Evolutionary conservation across 2,329 filamentous ascomycete genomes (phyloP).

Genomic region (Alternaria arbusti): DNA sequence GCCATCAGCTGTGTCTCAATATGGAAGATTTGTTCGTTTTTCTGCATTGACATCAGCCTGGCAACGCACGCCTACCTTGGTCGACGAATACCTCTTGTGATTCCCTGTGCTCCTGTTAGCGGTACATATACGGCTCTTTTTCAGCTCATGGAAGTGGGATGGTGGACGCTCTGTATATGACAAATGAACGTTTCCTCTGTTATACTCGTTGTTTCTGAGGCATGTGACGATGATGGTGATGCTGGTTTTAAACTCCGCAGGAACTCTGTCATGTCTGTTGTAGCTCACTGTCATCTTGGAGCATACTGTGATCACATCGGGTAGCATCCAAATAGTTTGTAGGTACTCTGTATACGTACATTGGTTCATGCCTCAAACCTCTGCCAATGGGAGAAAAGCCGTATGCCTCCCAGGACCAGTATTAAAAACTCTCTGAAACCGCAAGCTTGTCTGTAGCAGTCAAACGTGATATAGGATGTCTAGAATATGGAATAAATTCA

Average conservation of each 20-base stretch:
- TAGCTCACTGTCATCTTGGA: background rate
- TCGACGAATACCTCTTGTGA: conserved; percentile 20
- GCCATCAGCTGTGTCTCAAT: conserved; percentile 50
- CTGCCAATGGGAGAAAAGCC: background rate
- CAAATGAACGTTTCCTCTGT: conserved; percentile 17
- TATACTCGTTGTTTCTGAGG: background rate
- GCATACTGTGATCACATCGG: background rate
- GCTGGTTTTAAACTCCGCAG: background rate
- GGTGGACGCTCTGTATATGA: conserved; percentile 11
- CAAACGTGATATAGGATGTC: background rate
- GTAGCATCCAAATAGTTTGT: background rate
- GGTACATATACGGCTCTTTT: conserved; percentile 30
- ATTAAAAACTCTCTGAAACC: background rate
- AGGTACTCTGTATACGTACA: background rate
- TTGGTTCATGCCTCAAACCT: background rate
- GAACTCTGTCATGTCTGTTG: background rate
- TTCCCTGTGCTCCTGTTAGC: conserved; percentile 36
- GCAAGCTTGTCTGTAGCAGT: background rate
- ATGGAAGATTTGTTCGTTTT: conserved; percentile 43
- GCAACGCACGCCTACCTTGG: conserved; percentile 11
- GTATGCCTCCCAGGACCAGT: background rate
- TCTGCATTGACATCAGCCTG: conserved; percentile 23
- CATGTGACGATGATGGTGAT: background rate
- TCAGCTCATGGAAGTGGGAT: conserved; percentile 16
- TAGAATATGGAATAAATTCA: background rate